Evolutionary conservation across 257 asterid genomes (phyloP), one percentile per base, ranked within the genome.

Genomic region (Verbena officinalis): DNA sequence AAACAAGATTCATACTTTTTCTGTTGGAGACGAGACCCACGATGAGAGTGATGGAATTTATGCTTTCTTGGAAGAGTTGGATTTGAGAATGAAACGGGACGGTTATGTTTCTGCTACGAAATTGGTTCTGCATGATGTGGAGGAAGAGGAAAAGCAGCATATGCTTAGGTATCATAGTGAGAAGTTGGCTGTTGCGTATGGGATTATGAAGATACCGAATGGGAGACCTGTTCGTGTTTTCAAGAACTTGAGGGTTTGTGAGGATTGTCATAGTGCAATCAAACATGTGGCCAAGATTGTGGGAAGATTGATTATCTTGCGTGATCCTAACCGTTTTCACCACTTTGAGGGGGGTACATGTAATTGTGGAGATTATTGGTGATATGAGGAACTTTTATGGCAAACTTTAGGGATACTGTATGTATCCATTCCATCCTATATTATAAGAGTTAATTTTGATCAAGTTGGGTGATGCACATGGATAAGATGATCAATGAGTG

Each of bases 301-400:
- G 20, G 95, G 88, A 60, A 90, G 95, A 58, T 59, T 78, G 82
- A 90, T 90, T 56, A 81, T 93, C 53, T 57, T 93, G 59, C 86
- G 99, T 46, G 99, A 93, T 71, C 88, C 86, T 53, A 88, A 93
- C 73, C 91, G 99, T 36, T 93, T 93, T 83, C 97, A 93, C 72
- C 97, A 93, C 75, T 90, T 93, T 65, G 80, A 73, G 57, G 86
- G 68, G 27, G 99, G 97, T 22, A 68, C 55, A n/a, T 93, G 99
- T 64, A 84, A 90, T 69, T 93, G 99, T 80, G 96, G 96, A 42
- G 96, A 93, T 71, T 94, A 94, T 64, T 94, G 99, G 95, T 94
- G 77, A 76, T 42, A 31, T 27, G 19, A 49, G 15, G 1, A 23
- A 10, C 1, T 27, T 4, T 16, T n/a, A n/a, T n/a, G n/a, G n/a